Conservation (phyloP, 192 early-diverging fungal genomes). For the Diversispora epigaea region DNA sequence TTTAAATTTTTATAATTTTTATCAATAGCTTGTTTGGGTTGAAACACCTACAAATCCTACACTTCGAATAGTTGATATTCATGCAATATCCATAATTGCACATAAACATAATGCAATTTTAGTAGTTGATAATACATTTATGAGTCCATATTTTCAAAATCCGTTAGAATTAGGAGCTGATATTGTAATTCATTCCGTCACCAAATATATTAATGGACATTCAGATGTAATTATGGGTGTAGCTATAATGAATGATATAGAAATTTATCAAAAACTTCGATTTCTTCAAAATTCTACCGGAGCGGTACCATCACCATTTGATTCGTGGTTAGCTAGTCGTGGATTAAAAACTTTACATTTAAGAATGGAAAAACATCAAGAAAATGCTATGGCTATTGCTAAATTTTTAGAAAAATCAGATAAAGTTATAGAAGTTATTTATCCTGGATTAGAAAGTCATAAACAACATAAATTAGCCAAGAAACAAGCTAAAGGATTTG, state of each 20-base stretch:
- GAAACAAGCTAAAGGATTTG: slow-evolving; percentile 87
- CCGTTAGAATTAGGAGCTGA: slow-evolving; percentile 93
- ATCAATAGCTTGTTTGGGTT: slow-evolving; percentile 69
- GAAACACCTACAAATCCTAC: slow-evolving; percentile 91
- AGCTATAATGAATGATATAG: slow-evolving; percentile 76
- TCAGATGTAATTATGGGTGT: slow-evolving; percentile 98
- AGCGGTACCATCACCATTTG: slow-evolving; percentile 93
- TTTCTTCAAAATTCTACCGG: slow-evolving; percentile 99
- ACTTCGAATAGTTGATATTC: slow-evolving; percentile 77
- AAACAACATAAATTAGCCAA: slow-evolving; percentile 89
- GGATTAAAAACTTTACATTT: slow-evolving; percentile 95
- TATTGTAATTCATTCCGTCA: slow-evolving; percentile 95
- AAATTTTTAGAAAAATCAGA: slow-evolving; percentile 67
- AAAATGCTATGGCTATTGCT: slow-evolving; percentile 85
- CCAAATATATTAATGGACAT: slow-evolving; percentile 99
- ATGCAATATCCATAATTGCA: slow-evolving; percentile 61
- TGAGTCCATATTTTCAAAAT: slow-evolving; percentile 86
- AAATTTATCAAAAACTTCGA: slow-evolving; percentile 68
- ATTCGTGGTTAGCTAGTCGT: slow-evolving; percentile 92
- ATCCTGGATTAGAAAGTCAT: slow-evolving; percentile 90
- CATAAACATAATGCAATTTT: slow-evolving; percentile 65
- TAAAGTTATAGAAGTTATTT: slow-evolving; percentile 83
- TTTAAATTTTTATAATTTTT: background rate
- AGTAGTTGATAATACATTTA: slow-evolving; percentile 86
- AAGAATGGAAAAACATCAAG: slow-evolving; percentile 88